Evolutionary conservation across 345 rosid species (phyloP), one percentile per base, ranked within the genome.

Genomic region (Euphorbia lathyris): DNA sequence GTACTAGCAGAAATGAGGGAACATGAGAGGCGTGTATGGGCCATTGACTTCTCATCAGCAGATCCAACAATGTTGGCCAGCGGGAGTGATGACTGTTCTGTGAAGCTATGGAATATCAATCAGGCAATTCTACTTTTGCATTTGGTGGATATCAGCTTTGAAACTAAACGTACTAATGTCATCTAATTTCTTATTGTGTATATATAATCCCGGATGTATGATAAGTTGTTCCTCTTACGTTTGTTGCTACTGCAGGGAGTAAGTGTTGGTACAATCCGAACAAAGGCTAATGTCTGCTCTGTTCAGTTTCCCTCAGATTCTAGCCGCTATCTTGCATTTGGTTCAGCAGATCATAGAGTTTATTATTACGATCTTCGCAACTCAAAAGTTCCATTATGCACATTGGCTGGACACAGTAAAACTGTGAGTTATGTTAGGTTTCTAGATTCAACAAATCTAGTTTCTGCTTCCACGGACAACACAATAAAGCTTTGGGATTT

Each of bases 31-130:
- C 87, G 99, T 0, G 91, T 95, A 42, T 95, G 99, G 99, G 92
- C 99, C 59, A 82, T 95, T 7, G 97, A 92, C 78, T 87, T 88
- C 42, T 88, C 99, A 62, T 79, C 91, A 68, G 93, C 90, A 71
- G 91, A 92, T 69, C 99, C 97, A n/a, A 95, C 96, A 20, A 69
- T 92, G 82, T 70, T 95, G 78, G 99, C 98, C 48, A 95, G 99
- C 9, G 98, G 98, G 75, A 92, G 99, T 26, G 98, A 95, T 63
- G 98, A 95, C 81, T 82, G 96, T 74, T 86, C 94, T 36, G 91
- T 95, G 72, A 95, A 92, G 92, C 96, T 92, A 70, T 95, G 99
- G 99, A 95, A 90, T 82, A 92, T 95, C 96, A 92, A 95, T 90
- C 99, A 95, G 97, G 99, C 97, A 95, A 92, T 87, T 87, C 81